Base-by-base conservation (phyloP, 306 rosid genomes). In the Medicago arabica region DNA sequence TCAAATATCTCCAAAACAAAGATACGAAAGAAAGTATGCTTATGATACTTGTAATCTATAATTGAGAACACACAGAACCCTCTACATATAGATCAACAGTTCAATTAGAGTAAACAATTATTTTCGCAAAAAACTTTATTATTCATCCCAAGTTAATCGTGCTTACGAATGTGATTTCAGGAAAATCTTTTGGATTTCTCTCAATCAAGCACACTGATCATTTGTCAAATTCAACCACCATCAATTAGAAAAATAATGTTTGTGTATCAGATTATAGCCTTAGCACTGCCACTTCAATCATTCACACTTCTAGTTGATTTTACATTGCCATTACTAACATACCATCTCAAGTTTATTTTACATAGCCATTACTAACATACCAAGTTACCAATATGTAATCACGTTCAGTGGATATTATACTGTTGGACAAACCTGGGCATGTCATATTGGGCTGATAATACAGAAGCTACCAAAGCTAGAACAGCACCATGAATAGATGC, bases 371-470 rank as follows among this genome's bases (percentile, higher is more conserved):
- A 43, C 62, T 58, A 46, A 66, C 68, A 46, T 43, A 61, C 18
- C 15, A 77, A 59, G 25, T 67, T 55, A 77, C 62, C 21, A 21
- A 53, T 62, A 63, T 49, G 68, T 17, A 57, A 78, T 60, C 68
- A 69, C 47, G 60, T 62, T 54, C 9, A 34, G 41, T 46, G 69
- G 66, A 85, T 77, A 69, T 79, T 72, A 66, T 58, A 58, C 65
- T 17, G 38, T 41, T 63, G 43, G 59, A 80, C 92, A 74, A 71
- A 95, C 99, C 96, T 83, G 67, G 99, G 99, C 88, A 95, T 89
- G 85, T 95, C 99, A 75, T 95, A 95, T 15, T 98, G 99, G 21
- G 98, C 90, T 59, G 99, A 95, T 74, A 95, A 80, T 53, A 92
- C 97, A 17, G 89, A 90, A 83, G 99, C 99, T 28, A 82, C 92